Percentiles rank a stretch among this genome's conserved stretches.
Conservation (phyloP, 352 stramenopile species). For the Phytophthora hybrid region DNA sequence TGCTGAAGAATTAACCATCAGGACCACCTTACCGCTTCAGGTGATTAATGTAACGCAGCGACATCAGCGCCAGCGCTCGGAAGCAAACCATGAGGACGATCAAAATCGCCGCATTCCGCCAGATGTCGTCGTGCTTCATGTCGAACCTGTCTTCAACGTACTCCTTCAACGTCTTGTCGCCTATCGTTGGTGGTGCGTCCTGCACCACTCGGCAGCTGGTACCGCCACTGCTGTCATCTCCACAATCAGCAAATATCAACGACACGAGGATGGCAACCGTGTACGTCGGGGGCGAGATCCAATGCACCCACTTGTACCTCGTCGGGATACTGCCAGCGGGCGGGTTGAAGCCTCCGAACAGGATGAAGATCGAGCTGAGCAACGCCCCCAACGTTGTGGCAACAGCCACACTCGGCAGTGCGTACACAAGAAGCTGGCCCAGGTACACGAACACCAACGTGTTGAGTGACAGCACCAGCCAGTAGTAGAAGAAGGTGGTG, state of each 20-base stretch:
- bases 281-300: conserved; percentile 55
- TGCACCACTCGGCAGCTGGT: conserved; percentile 43
- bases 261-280: conserved; percentile 52
- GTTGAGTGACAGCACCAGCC: conserved; percentile 29
- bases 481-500: too few species aligned
- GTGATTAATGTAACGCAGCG: conserved; percentile 60
- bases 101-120: conserved; percentile 44
- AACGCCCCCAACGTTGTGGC: conserved; percentile 49
- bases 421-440: conserved; percentile 24
- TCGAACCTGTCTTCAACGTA: conserved; percentile 55
- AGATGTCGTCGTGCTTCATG: conserved; percentile 57
- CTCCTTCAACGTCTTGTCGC: conserved; percentile 42
- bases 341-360: conserved; percentile 68
- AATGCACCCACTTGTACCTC: conserved; percentile 69
- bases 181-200: conserved; percentile 23
- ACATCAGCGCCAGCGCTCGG: conserved; percentile 43
- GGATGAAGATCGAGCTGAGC: conserved; percentile 59
- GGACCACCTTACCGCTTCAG: conserved; percentile 40
- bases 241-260: conserved; percentile 38
- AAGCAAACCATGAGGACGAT: conserved; percentile 46
- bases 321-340: conserved; percentile 55
- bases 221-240: conserved; percentile 28
- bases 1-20: too few species aligned
- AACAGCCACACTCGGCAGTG: conserved; percentile 48
- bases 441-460: conserved; percentile 61